Conservation (phyloP, 2,329 filamentous ascomycete genomes). For the Monosporascus ibericus region DNA sequence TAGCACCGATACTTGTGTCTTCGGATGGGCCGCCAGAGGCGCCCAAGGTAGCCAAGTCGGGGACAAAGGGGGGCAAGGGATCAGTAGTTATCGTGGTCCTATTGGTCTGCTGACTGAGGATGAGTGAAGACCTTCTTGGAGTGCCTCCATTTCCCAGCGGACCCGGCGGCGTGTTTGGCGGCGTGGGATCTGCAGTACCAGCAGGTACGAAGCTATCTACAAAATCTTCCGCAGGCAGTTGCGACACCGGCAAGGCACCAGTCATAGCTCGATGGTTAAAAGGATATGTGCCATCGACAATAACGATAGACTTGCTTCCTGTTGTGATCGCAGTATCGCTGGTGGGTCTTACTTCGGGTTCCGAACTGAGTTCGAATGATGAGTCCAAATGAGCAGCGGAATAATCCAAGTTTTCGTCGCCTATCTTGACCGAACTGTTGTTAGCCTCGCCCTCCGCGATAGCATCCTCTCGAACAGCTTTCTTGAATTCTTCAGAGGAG, state of each 20-base stretch:
- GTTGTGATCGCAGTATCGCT: conserved; percentile 60
- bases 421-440: conserved; percentile 16
- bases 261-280: conserved; percentile 47
- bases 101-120: conserved; percentile 42
- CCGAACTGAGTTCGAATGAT: conserved; percentile 30
- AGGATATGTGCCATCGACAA: conserved; percentile 64
- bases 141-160: conserved; percentile 29
- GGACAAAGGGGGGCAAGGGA: conserved; percentile 41
- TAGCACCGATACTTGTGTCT: conserved; percentile 25
- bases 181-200: conserved; percentile 47
- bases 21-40: conserved; percentile 22
- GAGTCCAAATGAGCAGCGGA: conserved; percentile 39
- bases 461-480: conserved; percentile 62
- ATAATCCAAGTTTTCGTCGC: conserved; percentile 31
- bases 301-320: conserved; percentile 87
- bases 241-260: conserved; percentile 37
- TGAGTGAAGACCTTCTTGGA: conserved; percentile 49
- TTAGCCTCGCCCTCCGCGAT: conserved; percentile 31
- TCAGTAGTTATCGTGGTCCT: conserved; percentile 30
- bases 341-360: conserved; percentile 32
- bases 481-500: conserved; percentile 72
- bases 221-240: conserved; percentile 47
- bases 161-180: conserved; percentile 55
- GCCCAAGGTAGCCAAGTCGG: conserved; percentile 37
- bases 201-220: conserved; percentile 44